Percentiles rank a stretch among this genome's conserved stretches.
phyloP scores from a whole-genome alignment of 768 basidiomycete genomes.

The Lyophyllum decastes region DNA sequence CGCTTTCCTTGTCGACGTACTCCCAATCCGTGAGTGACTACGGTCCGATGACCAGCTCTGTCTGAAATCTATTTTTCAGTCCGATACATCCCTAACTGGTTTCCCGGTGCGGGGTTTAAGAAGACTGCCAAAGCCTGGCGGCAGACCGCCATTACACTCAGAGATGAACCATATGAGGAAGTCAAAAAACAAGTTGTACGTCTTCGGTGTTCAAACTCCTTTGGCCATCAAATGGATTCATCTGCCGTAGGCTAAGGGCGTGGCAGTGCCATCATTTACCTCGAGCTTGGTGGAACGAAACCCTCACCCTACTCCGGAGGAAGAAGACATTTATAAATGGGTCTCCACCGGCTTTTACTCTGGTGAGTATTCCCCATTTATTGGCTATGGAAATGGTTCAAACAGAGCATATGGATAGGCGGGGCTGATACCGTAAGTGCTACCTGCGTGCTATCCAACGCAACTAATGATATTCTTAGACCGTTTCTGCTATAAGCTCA shows the following conservation, averaged over 20 bases:
- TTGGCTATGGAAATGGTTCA: not conserved
- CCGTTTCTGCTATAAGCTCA: slow-evolving; percentile 24
- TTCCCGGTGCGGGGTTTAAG: slow-evolving; percentile 59
- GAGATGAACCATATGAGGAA: slow-evolving; percentile 43
- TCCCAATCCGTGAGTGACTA: slow-evolving; percentile 42
- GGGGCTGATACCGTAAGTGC: slow-evolving; percentile 12
- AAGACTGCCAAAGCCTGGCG: slow-evolving; percentile 46
- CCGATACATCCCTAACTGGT: slow-evolving; percentile 51
- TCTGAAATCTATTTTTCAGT: slow-evolving; percentile 30
- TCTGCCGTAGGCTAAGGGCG: slow-evolving; percentile 13
- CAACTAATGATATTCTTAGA: slow-evolving; percentile 6
- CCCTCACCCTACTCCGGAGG: slow-evolving; percentile 28
- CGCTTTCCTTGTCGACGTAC: slow-evolving; percentile 47
- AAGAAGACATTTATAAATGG: slow-evolving; percentile 44
- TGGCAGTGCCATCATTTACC: slow-evolving; percentile 30
- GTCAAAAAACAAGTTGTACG: slow-evolving; percentile 48
- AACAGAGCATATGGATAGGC: slow-evolving; percentile 1
- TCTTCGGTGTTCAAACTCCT: not conserved
- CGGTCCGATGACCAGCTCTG: not conserved
- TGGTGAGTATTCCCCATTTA: slow-evolving; percentile 16
- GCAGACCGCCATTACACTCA: slow-evolving; percentile 41
- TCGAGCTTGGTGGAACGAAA: slow-evolving; percentile 37
- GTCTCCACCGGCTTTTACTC: slow-evolving; percentile 49
- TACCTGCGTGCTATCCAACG: not conserved
- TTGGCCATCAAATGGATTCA: not conserved